Conservation (phyloP, 768 basidiomycete genomes). For the Boletus rufocinnamomeus region DNA sequence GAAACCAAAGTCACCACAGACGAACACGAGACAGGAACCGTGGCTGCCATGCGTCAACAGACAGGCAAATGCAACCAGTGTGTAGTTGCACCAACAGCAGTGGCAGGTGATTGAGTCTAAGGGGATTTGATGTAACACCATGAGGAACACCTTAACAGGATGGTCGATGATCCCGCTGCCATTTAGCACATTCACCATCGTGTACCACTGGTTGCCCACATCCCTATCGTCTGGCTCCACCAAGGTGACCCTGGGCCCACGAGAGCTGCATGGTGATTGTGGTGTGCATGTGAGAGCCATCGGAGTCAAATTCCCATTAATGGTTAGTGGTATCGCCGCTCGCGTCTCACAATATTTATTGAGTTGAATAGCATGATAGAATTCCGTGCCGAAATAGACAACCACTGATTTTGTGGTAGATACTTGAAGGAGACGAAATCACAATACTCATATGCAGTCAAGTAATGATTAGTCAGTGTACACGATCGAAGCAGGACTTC, state of each 20-base stretch:
- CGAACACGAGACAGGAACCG: background rate
- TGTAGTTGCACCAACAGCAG: background rate
- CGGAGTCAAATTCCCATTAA: background rate
- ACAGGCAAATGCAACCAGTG: background rate
- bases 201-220: background rate
- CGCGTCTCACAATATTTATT: too few species aligned
- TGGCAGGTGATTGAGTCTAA: background rate
- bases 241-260: background rate
- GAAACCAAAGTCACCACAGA: background rate
- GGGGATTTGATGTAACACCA: background rate
- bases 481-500: constrained; percentile 3
- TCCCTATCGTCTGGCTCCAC: too few species aligned
- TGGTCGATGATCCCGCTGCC: background rate
- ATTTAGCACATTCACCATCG: background rate
- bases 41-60: background rate
- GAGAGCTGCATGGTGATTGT: background rate
- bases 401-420: background rate
- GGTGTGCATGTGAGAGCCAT: background rate
- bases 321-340: too few species aligned
- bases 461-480: background rate
- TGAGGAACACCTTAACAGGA: constrained; percentile 1
- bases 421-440: background rate
- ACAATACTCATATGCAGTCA: background rate
- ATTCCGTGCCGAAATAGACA: background rate
- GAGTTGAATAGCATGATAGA: background rate